phyloP scores from a whole-genome alignment of 176 grass and related monocot species.

The Raddia distichophylla region DNA sequence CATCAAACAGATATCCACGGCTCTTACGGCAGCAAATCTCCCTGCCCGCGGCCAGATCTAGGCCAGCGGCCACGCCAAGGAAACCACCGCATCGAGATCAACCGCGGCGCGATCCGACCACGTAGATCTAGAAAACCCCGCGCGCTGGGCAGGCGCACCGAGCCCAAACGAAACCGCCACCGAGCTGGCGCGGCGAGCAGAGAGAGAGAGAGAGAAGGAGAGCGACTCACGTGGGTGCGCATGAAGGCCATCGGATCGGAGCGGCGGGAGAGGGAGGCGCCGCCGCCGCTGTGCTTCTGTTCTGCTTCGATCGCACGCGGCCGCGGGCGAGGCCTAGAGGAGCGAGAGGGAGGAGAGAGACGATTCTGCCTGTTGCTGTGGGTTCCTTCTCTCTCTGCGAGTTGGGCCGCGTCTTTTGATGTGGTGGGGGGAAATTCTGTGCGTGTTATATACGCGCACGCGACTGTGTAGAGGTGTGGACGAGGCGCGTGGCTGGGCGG shows the following conservation, averaged over 20 bases:
- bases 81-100: background rate
- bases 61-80: background rate
- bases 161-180: background rate
- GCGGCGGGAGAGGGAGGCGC: background rate
- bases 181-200: background rate
- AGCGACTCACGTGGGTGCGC: conserved; percentile 53
- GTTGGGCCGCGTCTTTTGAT: background rate
- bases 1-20: background rate
- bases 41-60: background rate
- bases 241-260: conserved; percentile 56
- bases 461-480: conserved; percentile 1
- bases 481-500: too few species aligned
- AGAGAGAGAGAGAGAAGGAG: background rate
- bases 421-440: conserved; percentile 24
- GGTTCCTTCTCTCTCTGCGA: background rate
- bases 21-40: background rate
- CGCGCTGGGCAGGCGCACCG: background rate
- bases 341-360: background rate
- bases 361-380: conserved; percentile 35
- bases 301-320: conserved; percentile 55
- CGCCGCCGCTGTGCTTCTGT: background rate
- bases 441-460: conserved; percentile 38
- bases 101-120: background rate
- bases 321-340: background rate
- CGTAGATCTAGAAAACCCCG: conserved; percentile 41